Evolutionary conservation across 208 protist species (phyloP).

Genomic region (Leishmania amazonensis): DNA sequence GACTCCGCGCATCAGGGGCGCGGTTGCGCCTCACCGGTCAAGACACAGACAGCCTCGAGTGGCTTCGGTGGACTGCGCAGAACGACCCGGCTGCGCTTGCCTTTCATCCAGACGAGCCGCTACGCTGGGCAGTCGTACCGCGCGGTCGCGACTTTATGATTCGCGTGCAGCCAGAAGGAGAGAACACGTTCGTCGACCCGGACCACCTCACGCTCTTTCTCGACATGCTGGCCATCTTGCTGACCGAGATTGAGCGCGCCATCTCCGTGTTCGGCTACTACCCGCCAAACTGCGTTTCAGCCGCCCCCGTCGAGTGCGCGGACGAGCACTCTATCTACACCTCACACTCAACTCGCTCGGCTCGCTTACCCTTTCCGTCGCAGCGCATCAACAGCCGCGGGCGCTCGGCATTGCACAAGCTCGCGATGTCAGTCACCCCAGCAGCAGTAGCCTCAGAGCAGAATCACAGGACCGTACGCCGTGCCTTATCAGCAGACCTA

Average conservation of each 20-base stretch:
- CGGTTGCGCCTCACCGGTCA: slow-evolving; percentile 22
- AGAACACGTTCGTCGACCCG: slow-evolving; percentile 15
- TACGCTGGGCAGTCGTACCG: slow-evolving; percentile 33
- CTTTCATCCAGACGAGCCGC: slow-evolving; percentile 20
- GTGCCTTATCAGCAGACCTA: slow-evolving; percentile 22
- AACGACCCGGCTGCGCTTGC: slow-evolving; percentile 22
- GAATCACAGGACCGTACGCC: background rate
- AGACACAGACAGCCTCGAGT: slow-evolving; percentile 14
- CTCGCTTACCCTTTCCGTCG: slow-evolving; percentile 5
- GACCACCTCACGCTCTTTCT: slow-evolving; percentile 22
- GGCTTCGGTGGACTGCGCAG: slow-evolving; percentile 14
- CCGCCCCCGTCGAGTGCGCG: slow-evolving; percentile 3
- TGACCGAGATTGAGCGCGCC: slow-evolving; percentile 20
- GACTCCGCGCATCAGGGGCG: slow-evolving; percentile 12
- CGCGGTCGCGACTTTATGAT: slow-evolving; percentile 27
- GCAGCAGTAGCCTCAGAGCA: slow-evolving; percentile 6
- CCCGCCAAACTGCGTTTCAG: slow-evolving; percentile 17
- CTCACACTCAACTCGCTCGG: background rate
- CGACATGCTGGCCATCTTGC: slow-evolving; percentile 5
- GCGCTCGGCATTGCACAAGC: slow-evolving; percentile 7
- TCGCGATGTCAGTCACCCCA: slow-evolving; percentile 1
- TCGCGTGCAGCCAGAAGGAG: slow-evolving; percentile 24
- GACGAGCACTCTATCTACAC: background rate
- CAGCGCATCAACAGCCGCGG: slow-evolving; percentile 11
- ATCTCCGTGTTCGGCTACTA: slow-evolving; percentile 30